Base-by-base conservation (phyloP, 371 early-diverging fungal species). In the Mucor lusitanicus region DNA sequence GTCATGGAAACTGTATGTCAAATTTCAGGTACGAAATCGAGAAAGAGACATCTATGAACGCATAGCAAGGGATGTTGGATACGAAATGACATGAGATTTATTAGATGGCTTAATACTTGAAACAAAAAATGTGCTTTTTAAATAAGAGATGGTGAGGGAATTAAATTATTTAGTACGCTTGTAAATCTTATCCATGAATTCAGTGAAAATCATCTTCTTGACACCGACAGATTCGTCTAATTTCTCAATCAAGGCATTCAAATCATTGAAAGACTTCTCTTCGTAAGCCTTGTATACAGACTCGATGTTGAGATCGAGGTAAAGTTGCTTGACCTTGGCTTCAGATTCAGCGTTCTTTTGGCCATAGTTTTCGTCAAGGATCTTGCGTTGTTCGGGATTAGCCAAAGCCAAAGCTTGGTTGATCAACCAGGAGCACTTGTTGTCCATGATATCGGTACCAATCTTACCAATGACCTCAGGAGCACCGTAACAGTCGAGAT, bases 351-450 rank as follows among this genome's bases (percentile, higher is more conserved):
- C 79, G 53, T 90, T 75, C 82, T 94, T 94, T 69, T 90, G 85
- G 56, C 97, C 98, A 72, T 98, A 98, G 88, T 95, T 91, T 53
- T 90, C 88, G 67, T 95, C 92, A n/a, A 98, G 89, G 3, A 92
- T 46, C 77, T 86, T 77, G 67, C 95, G 90, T 84, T 97, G 97
- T 68, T 92, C 95, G 35, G 91, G 75, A 19, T 78, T 85, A 50
- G 89, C 91, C 65, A 77, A 82, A 67, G 80, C 85, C 54, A 98
- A 85, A 9, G 98, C 98, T 84, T 94, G 92, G 75, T 92, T 91
- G 71, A 99, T 90, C 71, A 97, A 85, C 98, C 99, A 99, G 35
- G 95, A 94, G 80, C 99, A 98, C 87, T 99, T 99, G 90, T 96
- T 97, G 78, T 98, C 99, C 82, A 95, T 90, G 59, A 99, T 97